Percentiles rank a stretch among this genome's conserved stretches.
phyloP scores from a whole-genome alignment of 192 early-diverging fungal genomes.

The Gryganskiella cystojenkinii region DNA sequence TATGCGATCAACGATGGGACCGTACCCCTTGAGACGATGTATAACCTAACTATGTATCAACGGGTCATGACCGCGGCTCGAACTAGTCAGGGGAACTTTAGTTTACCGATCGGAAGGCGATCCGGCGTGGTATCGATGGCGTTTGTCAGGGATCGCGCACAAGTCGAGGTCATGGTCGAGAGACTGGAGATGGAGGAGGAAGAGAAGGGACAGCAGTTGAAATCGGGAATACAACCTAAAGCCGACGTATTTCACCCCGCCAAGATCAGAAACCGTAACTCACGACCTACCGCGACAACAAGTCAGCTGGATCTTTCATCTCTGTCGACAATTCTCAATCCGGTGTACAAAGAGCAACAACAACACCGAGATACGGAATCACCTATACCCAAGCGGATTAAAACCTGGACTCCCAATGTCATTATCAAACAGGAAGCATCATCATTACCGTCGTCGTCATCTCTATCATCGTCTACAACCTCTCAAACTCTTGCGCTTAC shows the following conservation, averaged over 20 bases:
- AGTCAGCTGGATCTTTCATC: not conserved
- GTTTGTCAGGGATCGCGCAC: constrained; percentile 21
- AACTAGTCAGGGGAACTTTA: not conserved
- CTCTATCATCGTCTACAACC: too few species aligned
- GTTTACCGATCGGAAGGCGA: not conserved
- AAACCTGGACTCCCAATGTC: not conserved
- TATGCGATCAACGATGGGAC: not conserved
- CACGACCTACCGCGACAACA: not conserved
- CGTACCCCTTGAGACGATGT: constrained; percentile 28
- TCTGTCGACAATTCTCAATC: not conserved
- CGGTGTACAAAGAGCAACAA: not conserved
- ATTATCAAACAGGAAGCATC: constrained; percentile 9
- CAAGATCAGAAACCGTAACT: not conserved
- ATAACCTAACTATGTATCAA: constrained; percentile 31
- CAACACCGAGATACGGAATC: not conserved
- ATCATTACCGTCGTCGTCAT: not conserved
- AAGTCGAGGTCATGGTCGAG: not conserved
- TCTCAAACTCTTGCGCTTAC: not conserved
- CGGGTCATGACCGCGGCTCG: constrained; percentile 13
- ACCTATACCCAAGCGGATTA: not conserved
- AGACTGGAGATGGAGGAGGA: not conserved
- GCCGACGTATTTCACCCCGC: not conserved
- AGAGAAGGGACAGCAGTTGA: not conserved
- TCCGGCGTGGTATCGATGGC: not conserved
- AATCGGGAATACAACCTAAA: not conserved